A percentile compares a stretch with the other conserved stretches of the same genome.
Evolutionary conservation across 805 yeast genomes (phyloP).

Genomic region (Kuraishia borneana): DNA sequence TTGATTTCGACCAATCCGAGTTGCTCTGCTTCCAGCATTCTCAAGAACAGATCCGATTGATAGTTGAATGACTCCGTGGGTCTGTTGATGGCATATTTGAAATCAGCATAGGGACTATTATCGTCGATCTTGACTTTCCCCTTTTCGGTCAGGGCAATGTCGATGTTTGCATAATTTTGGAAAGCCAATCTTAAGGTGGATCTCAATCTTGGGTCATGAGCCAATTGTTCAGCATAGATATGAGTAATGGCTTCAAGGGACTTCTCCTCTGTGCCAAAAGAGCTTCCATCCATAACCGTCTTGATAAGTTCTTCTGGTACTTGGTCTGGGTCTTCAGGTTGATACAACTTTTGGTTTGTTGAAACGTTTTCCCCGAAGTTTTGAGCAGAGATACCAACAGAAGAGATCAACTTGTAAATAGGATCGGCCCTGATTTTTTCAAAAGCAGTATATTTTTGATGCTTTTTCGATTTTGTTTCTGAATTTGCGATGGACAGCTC

Average conservation of each 20-base stretch:
- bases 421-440: slow-evolving; percentile 60
- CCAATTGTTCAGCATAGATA: slow-evolving; percentile 69
- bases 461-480: slow-evolving; percentile 29
- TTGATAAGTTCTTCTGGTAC: slow-evolving; percentile 53
- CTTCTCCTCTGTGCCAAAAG: slow-evolving; percentile 44
- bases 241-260: slow-evolving; percentile 68
- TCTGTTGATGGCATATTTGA: slow-evolving; percentile 83
- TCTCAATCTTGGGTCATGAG: slow-evolving; percentile 72
- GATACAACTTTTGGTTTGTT: slow-evolving; percentile 54
- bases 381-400: slow-evolving; percentile 69
- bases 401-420: slow-evolving; percentile 52
- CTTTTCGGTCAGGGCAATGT: slow-evolving; percentile 73
- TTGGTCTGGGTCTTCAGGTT: slow-evolving; percentile 55
- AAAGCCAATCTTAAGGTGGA: slow-evolving; percentile 54
- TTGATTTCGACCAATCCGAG: slow-evolving; percentile 61
- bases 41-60: slow-evolving; percentile 71
- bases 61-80: slow-evolving; percentile 62
- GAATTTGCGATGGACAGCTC: slow-evolving; percentile 19
- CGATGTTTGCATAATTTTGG: slow-evolving; percentile 53
- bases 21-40: slow-evolving; percentile 88
- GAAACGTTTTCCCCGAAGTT: slow-evolving; percentile 76
- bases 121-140: slow-evolving; percentile 70
- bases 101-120: slow-evolving; percentile 74
- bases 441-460: slow-evolving; percentile 47
- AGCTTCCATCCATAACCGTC: slow-evolving; percentile 22